phyloP scores from a whole-genome alignment of 2,329 filamentous ascomycete genomes.

The Monilinia vaccinii-corymbosi region DNA sequence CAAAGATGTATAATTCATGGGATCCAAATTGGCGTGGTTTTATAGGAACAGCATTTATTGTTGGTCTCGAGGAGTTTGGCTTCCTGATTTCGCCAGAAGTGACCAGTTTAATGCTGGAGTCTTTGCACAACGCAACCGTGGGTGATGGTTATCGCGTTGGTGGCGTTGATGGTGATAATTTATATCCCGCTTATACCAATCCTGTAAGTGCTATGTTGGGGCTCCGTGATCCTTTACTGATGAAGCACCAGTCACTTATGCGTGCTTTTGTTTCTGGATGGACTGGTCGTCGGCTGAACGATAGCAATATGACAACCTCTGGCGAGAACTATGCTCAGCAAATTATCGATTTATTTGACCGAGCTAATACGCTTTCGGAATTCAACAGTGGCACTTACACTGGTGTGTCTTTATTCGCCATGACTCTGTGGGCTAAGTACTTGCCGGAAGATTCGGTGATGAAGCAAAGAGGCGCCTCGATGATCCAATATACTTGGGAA shows the following conservation, averaged over 20 bases:
- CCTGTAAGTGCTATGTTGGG: conserved; percentile 26
- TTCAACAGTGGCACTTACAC: conserved; percentile 51
- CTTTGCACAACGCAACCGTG: conserved; percentile 44
- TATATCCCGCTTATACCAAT: conserved; percentile 55
- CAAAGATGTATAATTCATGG: conserved; percentile 46
- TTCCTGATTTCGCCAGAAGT: conserved; percentile 30
- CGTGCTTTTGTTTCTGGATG: conserved; percentile 51
- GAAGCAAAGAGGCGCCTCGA: conserved; percentile 28
- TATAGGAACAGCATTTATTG: conserved; percentile 48
- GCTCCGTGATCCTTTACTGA: background rate
- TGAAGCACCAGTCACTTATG: conserved; percentile 43
- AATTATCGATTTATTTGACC: conserved; percentile 47
- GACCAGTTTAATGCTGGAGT: conserved; percentile 38
- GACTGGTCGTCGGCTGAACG: conserved; percentile 44
- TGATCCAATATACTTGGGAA: conserved; percentile 46
- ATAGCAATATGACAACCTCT: conserved; percentile 48
- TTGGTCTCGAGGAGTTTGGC: conserved; percentile 48
- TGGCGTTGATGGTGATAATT: conserved; percentile 49
- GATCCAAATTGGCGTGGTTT: conserved; percentile 59
- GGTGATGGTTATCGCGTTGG: conserved; percentile 46
- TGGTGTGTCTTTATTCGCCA: conserved; percentile 49
- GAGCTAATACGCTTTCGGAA: conserved; percentile 46
- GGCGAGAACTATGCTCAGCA: conserved; percentile 48
- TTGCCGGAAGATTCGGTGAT: conserved; percentile 40
- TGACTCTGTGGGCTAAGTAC: conserved; percentile 53